These are phyloP conservation scores for Rhizopogon salebrosus DNA, from an alignment of 768 basidiomycete genomes.

Conservation along the genomic window DNA sequence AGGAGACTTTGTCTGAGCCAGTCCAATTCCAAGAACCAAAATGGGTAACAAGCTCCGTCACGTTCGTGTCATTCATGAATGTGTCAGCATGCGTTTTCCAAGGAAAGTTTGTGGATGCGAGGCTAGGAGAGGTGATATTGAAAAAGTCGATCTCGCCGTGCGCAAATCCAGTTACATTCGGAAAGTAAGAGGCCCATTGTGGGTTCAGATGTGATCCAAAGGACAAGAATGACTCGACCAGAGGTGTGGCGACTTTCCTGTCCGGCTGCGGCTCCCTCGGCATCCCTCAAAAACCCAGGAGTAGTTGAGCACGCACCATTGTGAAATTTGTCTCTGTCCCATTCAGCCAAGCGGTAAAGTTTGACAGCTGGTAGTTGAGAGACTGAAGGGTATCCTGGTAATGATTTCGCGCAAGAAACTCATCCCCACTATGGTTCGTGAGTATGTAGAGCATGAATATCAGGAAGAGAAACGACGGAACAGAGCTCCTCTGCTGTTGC, in stretches of 20 bases:
- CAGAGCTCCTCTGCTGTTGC: constrained; percentile 49
- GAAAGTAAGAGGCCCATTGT: constrained; percentile 52
- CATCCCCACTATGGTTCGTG: constrained; percentile 69
- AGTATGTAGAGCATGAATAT: constrained; percentile 74
- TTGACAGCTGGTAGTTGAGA: constrained; percentile 56
- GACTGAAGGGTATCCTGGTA: constrained; percentile 61
- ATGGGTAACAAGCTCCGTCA: constrained; percentile 42
- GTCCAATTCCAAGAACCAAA: constrained; percentile 71
- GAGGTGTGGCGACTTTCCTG: constrained; percentile 36
- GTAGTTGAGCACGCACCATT: constrained; percentile 39
- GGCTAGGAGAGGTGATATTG: constrained; percentile 54
- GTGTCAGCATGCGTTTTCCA: constrained; percentile 50
- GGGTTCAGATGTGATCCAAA: constrained; percentile 42
- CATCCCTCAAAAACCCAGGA: not conserved
- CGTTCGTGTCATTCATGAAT: constrained; percentile 45
- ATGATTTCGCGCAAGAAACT: constrained; percentile 55
- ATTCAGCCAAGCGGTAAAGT: constrained; percentile 74
- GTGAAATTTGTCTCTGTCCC: constrained; percentile 62
- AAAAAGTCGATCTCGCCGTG: constrained; percentile 56
- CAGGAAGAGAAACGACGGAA: constrained; percentile 72
- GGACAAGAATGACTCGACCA: constrained; percentile 47
- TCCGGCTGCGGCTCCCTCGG: constrained; percentile 37
- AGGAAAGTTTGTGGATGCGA: constrained; percentile 29
- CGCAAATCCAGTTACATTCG: constrained; percentile 76
- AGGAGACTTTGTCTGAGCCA: constrained; percentile 50